Base-by-base conservation (phyloP, 2,329 filamentous ascomycete genomes). In the Trichoderma afroharzianum region DNA sequence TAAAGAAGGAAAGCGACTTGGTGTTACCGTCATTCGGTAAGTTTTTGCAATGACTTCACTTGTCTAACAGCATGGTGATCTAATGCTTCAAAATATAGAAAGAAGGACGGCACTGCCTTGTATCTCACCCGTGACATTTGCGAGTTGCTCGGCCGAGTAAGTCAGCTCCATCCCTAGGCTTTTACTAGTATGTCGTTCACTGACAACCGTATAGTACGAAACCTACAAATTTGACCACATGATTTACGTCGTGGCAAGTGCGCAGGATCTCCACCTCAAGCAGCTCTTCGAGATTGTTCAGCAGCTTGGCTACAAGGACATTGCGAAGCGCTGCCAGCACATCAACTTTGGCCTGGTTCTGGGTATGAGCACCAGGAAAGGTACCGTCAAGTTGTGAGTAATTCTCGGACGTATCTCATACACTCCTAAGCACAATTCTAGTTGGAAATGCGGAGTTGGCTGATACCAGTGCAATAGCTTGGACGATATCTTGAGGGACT, bases 101-200 rank as follows among this genome's bases (percentile, higher is more conserved):
- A 93, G 83, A 89, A 88, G 75, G 90, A 93, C 74, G 92, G 92
- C 70, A 93, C 91, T 14, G 92, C 91, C 53, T 86, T 93, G 39
- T 95, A 95, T 79, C 86, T 95, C 61, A 93, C 93, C 64, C 89
- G 92, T 75, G 92, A 95, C 80, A 91, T 95, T 73, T 92, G 90
- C 75, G 91, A 94, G 77, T 87, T 93, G 32, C 82, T 94, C 68
- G 87, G 90, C 77, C 88, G 92, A 70, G 74, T 77, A 74, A 72
- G 76, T 74, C 15, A 33, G 47, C 6, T 24, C 3, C 47, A 43
- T n/a, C 32, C n/a, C 21, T 2, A 1, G n/a, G 26, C 8, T 18
- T 32, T 18, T 36, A 36, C n/a, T 24, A 18, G 12, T 15, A 15
- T 59, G n/a, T 14, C 18, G 12, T 55, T 30, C n/a, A 18, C 18